Base-by-base conservation (phyloP, 1,139 yeast genomes). In the Lodderomyces orthopsilosis region DNA sequence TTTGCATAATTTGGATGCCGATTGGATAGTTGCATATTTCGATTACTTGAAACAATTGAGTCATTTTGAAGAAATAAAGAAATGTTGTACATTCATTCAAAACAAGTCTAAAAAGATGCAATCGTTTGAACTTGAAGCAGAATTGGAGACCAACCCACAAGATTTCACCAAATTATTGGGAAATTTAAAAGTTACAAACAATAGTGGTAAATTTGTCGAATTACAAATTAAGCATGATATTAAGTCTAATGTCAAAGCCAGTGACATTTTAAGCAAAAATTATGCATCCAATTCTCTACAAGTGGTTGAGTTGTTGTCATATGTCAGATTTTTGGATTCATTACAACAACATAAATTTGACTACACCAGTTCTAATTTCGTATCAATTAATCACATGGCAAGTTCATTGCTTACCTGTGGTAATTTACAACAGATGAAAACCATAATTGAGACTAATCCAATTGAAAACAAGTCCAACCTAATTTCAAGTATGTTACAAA, bases 141-240 rank as follows among this genome's bases (percentile, higher is more conserved):
- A 54, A 15, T 46, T 52, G 14, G 42, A 44, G 19, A 22, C 24
- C 8, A 13, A 30, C 13, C 26, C 19, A 13, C 27, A 5, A 2
- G 27, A 7, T 19, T 38, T 38, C n/a, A 10, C 19, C n/a, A 27
- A 26, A 13, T 18, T 21, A 6, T 23, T 24, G 30, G 21, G 18
- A 37, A 21, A 6, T 12, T 27, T 14, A 12, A 19, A 14, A 21
- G 19, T 23, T 19, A 5, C 38, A 4, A 32, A 2, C 12, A 21
- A 36, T 8, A 13, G 24, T 21, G 17, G 30, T 17, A 37, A 49
- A 18, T 47, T 62, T 19, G 39, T 57, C 17, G 54, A 53, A 18
- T 51, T 63, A 30, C 50, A 64, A 22, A 51, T 64, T 32, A 51
- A 52, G 12, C 64, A 63, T 45, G 63, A 61, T 41, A 49, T 55